These are phyloP conservation scores for Sarocladium kiliense DNA, from an alignment of 2,329 filamentous ascomycete species.

Conservation along the genomic window DNA sequence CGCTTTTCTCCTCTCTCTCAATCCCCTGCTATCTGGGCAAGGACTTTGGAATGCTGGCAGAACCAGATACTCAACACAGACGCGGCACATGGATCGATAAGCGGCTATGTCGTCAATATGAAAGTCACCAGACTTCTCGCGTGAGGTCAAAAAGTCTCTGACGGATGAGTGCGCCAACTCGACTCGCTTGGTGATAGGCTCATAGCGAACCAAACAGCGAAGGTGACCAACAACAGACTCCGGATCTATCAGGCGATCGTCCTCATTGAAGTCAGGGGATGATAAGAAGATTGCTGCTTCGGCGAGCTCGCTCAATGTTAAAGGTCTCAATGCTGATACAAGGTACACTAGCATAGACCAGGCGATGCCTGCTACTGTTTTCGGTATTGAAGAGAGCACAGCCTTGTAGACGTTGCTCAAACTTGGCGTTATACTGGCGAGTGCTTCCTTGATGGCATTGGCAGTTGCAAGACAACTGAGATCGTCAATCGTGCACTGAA, in stretches of 20 bases:
- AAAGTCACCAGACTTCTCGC: background rate
- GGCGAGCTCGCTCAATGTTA: slow-evolving; percentile 6
- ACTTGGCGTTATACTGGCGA: slow-evolving; percentile 7
- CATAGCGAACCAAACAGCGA: slow-evolving; percentile 7
- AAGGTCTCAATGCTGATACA: slow-evolving; percentile 7
- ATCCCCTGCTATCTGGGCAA: background rate
- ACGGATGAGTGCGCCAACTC: slow-evolving; percentile 11
- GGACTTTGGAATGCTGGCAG: slow-evolving; percentile 3
- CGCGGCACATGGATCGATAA: background rate
- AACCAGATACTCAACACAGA: slow-evolving; percentile 9
- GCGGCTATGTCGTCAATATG: background rate
- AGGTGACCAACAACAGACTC: slow-evolving; percentile 7
- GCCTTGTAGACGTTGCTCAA: slow-evolving; percentile 8
- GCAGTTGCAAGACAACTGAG: slow-evolving; percentile 3
- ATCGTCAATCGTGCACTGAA: slow-evolving; percentile 9
- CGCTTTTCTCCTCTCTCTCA: slow-evolving; percentile 1
- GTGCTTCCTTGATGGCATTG: slow-evolving; percentile 7
- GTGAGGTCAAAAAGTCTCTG: slow-evolving; percentile 6
- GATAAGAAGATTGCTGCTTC: slow-evolving; percentile 3
- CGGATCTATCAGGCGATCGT: slow-evolving; percentile 11
- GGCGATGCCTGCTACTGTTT: background rate
- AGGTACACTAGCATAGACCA: slow-evolving; percentile 9
- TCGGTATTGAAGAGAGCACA: slow-evolving; percentile 4
- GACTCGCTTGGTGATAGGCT: background rate
- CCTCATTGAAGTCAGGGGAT: slow-evolving; percentile 2